phyloP scores from a whole-genome alignment of 2,329 filamentous ascomycete genomes.

The Dendrostoma leiphaemia region DNA sequence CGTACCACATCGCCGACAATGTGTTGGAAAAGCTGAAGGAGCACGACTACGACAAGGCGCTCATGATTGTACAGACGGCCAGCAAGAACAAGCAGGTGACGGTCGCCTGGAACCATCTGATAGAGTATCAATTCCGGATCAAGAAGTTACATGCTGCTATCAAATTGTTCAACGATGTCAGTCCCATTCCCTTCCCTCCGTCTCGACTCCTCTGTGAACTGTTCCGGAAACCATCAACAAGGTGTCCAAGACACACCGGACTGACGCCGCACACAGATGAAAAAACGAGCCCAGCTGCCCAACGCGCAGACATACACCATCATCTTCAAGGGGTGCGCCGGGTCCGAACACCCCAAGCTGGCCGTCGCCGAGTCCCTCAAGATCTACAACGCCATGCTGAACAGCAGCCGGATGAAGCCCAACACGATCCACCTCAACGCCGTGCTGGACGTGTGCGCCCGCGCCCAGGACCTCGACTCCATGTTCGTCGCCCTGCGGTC shows the following conservation, averaged over 20 bases:
- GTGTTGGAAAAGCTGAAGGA: conserved; percentile 60
- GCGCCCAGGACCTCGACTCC: conserved; percentile 72
- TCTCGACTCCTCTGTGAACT: background rate
- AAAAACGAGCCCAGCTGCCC: conserved; percentile 80
- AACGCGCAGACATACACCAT: conserved; percentile 82
- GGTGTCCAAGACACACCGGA: too few species aligned
- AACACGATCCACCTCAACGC: conserved; percentile 86
- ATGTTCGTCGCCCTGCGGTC: conserved; percentile 75
- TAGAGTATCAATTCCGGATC: conserved; percentile 66
- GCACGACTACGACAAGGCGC: conserved; percentile 63
- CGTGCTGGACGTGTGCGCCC: conserved; percentile 76
- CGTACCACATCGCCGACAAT: conserved; percentile 67
- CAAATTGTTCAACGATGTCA: conserved; percentile 84
- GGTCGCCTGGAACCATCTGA: conserved; percentile 86
- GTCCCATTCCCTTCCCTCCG: conserved; percentile 20
- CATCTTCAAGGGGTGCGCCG: conserved; percentile 72
- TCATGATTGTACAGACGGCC: conserved; percentile 66
- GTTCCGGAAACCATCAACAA: too few species aligned
- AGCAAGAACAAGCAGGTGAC: conserved; percentile 62
- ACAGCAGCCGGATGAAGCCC: conserved; percentile 62
- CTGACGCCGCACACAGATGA: conserved; percentile 66
- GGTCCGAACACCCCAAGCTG: conserved; percentile 54
- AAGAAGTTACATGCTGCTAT: conserved; percentile 63
- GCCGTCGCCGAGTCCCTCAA: conserved; percentile 68
- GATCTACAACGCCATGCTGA: conserved; percentile 74